phyloP scores from a whole-genome alignment of 106 monocot genomes.

The Platanthera zijinensis region DNA sequence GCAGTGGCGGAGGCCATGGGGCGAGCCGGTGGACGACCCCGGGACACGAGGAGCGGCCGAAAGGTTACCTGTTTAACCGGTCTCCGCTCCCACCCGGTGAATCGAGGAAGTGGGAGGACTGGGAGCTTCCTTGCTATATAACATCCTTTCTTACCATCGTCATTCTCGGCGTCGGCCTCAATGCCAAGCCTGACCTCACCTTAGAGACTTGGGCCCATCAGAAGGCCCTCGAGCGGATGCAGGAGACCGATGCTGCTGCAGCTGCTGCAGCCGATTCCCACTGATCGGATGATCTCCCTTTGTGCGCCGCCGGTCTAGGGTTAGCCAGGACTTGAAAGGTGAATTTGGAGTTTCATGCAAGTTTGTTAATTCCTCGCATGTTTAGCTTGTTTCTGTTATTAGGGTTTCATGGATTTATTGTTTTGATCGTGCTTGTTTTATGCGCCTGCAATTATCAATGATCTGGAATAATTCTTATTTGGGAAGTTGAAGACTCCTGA shows the following conservation, averaged over 20 bases:
- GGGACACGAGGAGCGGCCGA: slow-evolving; percentile 46
- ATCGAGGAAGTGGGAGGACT: slow-evolving; percentile 89
- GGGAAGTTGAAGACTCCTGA: background rate
- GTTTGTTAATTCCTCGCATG: background rate
- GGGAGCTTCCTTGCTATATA: slow-evolving; percentile 90
- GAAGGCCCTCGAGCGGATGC: slow-evolving; percentile 89
- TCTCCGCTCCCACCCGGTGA: slow-evolving; percentile 59
- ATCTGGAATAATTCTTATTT: background rate
- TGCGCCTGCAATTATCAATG: background rate
- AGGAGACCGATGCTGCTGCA: slow-evolving; percentile 9
- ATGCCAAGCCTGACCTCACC: slow-evolving; percentile 93
- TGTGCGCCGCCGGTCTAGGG: background rate
- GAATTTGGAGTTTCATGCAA: background rate
- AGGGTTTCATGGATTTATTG: background rate
- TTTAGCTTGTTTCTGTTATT: background rate
- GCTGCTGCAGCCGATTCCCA: slow-evolving; percentile 22
- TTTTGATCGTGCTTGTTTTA: background rate
- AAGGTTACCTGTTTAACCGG: slow-evolving; percentile 74
- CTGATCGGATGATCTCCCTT: slow-evolving; percentile 20
- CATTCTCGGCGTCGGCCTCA: slow-evolving; percentile 89
- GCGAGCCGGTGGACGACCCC: slow-evolving; percentile 47
- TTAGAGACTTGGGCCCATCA: slow-evolving; percentile 97
- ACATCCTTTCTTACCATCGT: slow-evolving; percentile 93
- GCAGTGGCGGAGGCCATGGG: slow-evolving; percentile 46
- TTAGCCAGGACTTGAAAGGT: background rate